These are phyloP conservation scores for Rosa multiflora DNA, from an alignment of 306 rosid species.

Conservation along the genomic window DNA sequence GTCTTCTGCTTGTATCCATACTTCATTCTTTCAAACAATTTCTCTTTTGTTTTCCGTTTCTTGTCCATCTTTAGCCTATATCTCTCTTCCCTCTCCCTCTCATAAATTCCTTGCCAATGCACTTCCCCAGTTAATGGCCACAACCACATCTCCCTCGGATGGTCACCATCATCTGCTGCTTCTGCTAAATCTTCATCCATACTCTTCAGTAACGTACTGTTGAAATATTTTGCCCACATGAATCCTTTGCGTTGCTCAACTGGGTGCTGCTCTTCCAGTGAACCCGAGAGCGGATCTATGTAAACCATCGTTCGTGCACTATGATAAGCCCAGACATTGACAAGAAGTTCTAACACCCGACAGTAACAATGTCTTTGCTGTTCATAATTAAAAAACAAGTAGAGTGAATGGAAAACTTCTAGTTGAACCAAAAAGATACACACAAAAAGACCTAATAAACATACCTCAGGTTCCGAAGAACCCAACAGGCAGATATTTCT, in stretches of 20 bases:
- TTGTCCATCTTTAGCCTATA: conserved; percentile 95
- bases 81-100: conserved; percentile 90
- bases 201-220: conserved; percentile 62
- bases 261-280: conserved; percentile 80
- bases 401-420: conserved; percentile 21
- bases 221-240: conserved; percentile 86
- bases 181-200: conserved; percentile 97
- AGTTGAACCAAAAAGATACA: conserved; percentile 9
- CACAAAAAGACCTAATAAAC: conserved; percentile 9
- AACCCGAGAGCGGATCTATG: conserved; percentile 69
- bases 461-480: conserved; percentile 80
- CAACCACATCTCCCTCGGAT: conserved; percentile 67
- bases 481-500: conserved; percentile 56
- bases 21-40: conserved; percentile 67
- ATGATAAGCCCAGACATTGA: conserved; percentile 97
- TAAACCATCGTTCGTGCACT: conserved; percentile 89
- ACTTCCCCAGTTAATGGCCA: conserved; percentile 97
- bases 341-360: conserved; percentile 79
- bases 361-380: conserved; percentile 89
- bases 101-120: conserved; percentile 93
- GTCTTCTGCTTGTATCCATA: conserved; percentile 83
- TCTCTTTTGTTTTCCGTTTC: conserved; percentile 80
- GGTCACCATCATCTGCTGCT: conserved; percentile 87
- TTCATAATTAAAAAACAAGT: conserved; percentile 8
- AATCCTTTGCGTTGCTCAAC: conserved; percentile 64